Conservation (phyloP, 306 rosid species). For the Amphicarpaea edgeworthii region DNA sequence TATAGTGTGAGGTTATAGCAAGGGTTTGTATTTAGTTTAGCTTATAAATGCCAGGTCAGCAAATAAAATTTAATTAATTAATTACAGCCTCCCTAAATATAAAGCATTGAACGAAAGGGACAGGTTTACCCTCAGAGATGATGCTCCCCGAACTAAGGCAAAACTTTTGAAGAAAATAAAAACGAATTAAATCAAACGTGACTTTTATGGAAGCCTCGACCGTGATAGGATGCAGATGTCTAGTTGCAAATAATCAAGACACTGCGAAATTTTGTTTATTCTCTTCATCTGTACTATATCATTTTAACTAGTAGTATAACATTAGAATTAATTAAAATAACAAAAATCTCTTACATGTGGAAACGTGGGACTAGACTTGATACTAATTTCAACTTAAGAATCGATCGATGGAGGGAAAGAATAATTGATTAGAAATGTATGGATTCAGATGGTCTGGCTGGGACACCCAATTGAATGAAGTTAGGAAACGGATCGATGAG, state of each 20-base stretch:
- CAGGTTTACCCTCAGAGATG: neutral
- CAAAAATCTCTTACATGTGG: neutral
- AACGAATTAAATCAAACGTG: neutral
- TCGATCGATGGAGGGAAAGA: neutral
- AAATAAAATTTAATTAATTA: no score
- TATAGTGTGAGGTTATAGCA: no score
- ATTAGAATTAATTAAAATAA: neutral
- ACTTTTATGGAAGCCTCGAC: slow-evolving; percentile 5
- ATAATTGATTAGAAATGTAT: neutral
- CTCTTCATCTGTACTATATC: neutral
- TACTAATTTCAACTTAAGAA: neutral
- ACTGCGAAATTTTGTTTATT: neutral
- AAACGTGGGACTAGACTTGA: neutral
- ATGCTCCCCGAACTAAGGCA: slow-evolving; percentile 30
- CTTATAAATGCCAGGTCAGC: neutral
- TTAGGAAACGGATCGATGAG: slow-evolving; percentile 40
- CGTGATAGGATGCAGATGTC: slow-evolving; percentile 13
- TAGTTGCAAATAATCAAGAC: neutral
- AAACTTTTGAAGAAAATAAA: neutral
- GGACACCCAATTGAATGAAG: slow-evolving; percentile 45
- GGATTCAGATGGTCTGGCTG: neutral
- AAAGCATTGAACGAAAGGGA: neutral
- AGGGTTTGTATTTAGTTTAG: no score
- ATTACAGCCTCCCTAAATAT: slow-evolving; percentile 15
- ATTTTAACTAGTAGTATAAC: neutral